Conservation (phyloP, 139 green algal species). For the Chlamydomonas sp. region DNA sequence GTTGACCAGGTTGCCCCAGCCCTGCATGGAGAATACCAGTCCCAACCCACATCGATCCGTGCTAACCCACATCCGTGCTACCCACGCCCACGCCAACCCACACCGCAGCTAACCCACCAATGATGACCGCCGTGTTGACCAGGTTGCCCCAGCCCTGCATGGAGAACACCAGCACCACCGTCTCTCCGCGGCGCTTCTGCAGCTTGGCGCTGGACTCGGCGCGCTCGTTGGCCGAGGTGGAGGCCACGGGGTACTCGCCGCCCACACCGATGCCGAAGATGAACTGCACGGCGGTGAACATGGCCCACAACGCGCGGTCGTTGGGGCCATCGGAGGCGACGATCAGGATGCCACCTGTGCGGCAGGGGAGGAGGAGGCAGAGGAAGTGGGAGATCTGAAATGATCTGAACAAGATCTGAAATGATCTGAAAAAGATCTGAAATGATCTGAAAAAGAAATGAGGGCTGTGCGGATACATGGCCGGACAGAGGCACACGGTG, state of each 20-base stretch:
- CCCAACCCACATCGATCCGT: no score
- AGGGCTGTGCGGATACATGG: no score
- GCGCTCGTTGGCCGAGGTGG: slow-evolving; percentile 79
- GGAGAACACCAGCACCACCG: slow-evolving; percentile 73
- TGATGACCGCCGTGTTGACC: slow-evolving; percentile 38
- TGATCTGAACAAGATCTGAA: no score
- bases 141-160: slow-evolving; percentile 57
- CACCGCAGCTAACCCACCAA: background rate
- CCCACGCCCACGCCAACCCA: no score
- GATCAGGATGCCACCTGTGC: slow-evolving; percentile 28
- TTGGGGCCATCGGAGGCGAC: slow-evolving; percentile 11
- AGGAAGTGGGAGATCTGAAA: no score
- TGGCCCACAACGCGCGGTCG: slow-evolving; percentile 16
- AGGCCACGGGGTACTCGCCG: slow-evolving; percentile 83
- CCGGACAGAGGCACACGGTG: no score
- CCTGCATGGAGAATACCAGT: slow-evolving; percentile 38
- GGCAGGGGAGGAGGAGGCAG: background rate
- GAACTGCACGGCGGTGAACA: slow-evolving; percentile 38
- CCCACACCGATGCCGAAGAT: slow-evolving; percentile 67
- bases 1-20: slow-evolving; percentile 63
- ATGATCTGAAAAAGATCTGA: no score
- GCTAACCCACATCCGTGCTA: no score
- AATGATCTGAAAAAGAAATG: no score
- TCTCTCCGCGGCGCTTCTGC: slow-evolving; percentile 47
- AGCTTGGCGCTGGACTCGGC: slow-evolving; percentile 64